A percentile compares a stretch with the other conserved stretches of the same genome.
Evolutionary conservation across 1,284 basidiomycete species (phyloP).

Genomic region (Austroboletus novae-zelandiae): DNA sequence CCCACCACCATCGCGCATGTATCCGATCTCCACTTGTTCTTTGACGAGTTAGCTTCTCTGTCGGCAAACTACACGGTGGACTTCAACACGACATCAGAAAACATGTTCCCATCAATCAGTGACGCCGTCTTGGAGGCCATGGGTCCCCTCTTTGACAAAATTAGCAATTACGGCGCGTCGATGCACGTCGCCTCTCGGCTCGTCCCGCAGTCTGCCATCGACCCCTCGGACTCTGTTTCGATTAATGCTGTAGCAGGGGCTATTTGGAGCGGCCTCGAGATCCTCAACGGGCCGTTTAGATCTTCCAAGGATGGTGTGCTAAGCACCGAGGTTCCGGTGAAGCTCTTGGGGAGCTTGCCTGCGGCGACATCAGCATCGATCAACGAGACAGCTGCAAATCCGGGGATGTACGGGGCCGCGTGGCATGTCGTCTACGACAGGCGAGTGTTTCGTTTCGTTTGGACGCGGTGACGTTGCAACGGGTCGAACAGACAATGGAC

Average conservation of each 20-base stretch:
- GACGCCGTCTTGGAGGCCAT: not conserved
- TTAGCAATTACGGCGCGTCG: constrained; percentile 5
- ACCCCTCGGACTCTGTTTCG: constrained; percentile 4
- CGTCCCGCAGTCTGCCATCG: constrained; percentile 9
- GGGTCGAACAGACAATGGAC: constrained; percentile 12
- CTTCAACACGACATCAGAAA: constrained; percentile 7
- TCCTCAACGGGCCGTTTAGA: not conserved
- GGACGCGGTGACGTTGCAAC: not conserved
- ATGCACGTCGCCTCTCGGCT: constrained; percentile 13
- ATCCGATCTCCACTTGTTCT: constrained; percentile 10
- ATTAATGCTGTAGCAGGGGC: constrained; percentile 14
- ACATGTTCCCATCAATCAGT: constrained; percentile 7
- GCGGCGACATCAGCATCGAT: not conserved
- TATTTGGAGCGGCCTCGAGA: constrained; percentile 14
- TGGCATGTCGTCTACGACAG: constrained; percentile 16
- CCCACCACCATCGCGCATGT: not conserved
- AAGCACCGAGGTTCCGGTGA: not conserved
- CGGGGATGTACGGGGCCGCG: constrained; percentile 7
- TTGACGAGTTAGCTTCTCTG: constrained; percentile 11
- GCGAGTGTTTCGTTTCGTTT: constrained; percentile 6
- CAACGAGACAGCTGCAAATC: constrained; percentile 18
- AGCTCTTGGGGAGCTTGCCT: constrained; percentile 12
- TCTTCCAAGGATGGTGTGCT: not conserved
- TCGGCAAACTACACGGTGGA: constrained; percentile 9
- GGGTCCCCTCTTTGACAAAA: constrained; percentile 4